Evolutionary conservation across 1,284 basidiomycete genomes (phyloP), one percentile per base, ranked within the genome.

Genomic region (Pholiota adiposa): DNA sequence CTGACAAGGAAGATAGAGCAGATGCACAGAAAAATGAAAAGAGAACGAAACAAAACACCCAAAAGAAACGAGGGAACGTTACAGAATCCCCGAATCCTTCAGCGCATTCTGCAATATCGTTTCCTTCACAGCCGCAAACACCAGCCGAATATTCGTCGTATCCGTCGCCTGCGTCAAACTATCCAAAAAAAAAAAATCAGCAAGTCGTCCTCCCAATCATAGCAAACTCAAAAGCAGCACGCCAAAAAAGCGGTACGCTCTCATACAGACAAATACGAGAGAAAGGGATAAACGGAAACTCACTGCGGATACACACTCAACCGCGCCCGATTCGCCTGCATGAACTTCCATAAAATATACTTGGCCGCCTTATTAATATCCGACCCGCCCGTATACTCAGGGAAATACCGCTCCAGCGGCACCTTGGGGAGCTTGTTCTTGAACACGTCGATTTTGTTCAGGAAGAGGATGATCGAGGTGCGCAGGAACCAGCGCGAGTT

Each of bases 331-430:
- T 99, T 99, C 46, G 93, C 92, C 75, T 97, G 94, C 79, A 96
- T 97, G 68, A 98, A 98, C 65, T 94, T 81, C 97, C 96, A 98
- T 21, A 99, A 79, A 62, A 98, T 97, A 71, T 97, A 99, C 73
- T 98, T 98, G 3, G 96, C 95, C 2, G 95, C 97, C 76, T 98
- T 98, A 81, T 97, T 97, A 74, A 98, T 93, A 70, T 98, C 96
- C 7, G 90, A 76, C 0, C 96, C 96, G 36, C 94, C 93, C 0
- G 94, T 94, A 75, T 98, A 99, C 70, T 98, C 97, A 1, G 94
- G 90, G 75, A 98, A 98, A 75, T 94, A 97, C 61, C 86, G 83
- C 57, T 96, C 92, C 16, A 98, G 79, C 2, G 96, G 96, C 0
- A 89, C 85, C 81, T 94, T 96, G 3, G 93, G 91, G 27, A 98